These are phyloP conservation scores for Oenanthe javanica DNA, from an alignment of 140 eudicot genomes.

Conservation along the genomic window DNA sequence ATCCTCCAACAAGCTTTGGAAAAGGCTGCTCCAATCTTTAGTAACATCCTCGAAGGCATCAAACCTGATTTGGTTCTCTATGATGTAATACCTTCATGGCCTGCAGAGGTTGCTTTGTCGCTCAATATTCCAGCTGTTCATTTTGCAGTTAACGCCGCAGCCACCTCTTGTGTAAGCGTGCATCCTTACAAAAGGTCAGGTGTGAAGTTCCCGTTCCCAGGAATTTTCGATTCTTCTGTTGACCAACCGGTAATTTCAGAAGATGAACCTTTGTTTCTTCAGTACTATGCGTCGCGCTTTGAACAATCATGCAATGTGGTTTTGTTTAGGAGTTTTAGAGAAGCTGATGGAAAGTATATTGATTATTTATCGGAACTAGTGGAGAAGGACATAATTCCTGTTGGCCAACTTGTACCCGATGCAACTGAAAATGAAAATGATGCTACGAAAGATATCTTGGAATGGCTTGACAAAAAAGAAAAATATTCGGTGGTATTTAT, in stretches of 20 bases:
- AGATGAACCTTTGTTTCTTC: not conserved
- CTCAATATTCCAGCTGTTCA: conserved; percentile 12
- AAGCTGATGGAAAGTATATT: not conserved
- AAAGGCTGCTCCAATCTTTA: not conserved
- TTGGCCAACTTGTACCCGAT: not conserved
- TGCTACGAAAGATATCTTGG: not conserved
- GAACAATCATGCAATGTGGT: not conserved
- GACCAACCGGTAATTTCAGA: not conserved
- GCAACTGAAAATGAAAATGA: not conserved
- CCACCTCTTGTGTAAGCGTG: not conserved
- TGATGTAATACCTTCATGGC: conserved; percentile 27
- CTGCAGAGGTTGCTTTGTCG: conserved; percentile 10
- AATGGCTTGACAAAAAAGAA: not conserved
- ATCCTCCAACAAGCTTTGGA: conserved; percentile 17
- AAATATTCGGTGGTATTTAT: not conserved
- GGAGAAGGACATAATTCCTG: not conserved
- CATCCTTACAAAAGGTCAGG: not conserved
- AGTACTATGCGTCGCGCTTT: not conserved
- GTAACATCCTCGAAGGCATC: conserved; percentile 3
- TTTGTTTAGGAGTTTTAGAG: not conserved
- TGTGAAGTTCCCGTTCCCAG: not conserved
- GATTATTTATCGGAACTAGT: not conserved
- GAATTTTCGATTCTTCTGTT: not conserved
- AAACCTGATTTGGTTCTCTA: conserved; percentile 21
- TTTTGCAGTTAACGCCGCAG: not conserved